phyloP scores from a whole-genome alignment of 352 stramenopile genomes.

The Pythium biforme region DNA sequence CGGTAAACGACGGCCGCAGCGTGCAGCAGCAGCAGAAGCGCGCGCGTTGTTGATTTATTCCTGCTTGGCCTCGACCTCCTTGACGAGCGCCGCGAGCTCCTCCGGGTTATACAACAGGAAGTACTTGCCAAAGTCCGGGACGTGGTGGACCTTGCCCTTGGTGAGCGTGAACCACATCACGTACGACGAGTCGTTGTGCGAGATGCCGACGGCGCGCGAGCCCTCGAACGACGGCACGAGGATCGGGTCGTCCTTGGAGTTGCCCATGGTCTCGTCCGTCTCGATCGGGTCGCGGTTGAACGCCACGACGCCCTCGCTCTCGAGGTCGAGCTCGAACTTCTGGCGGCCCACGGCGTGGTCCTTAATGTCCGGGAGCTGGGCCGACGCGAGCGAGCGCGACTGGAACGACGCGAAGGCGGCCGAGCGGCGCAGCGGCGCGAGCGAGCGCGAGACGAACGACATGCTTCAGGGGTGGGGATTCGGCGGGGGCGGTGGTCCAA shows the following conservation, averaged over 20 bases:
- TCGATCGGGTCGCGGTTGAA: conserved; percentile 88
- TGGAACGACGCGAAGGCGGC: conserved; percentile 33
- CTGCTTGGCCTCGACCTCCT: conserved; percentile 84
- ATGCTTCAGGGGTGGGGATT: conserved; percentile 6
- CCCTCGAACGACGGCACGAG: conserved; percentile 80
- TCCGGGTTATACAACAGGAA: conserved; percentile 90
- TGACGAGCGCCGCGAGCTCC: conserved; percentile 75
- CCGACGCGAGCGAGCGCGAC: conserved; percentile 54
- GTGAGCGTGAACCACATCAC: conserved; percentile 87
- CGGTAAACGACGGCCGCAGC: too few species aligned
- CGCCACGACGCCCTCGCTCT: conserved; percentile 55
- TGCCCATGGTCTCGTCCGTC: conserved; percentile 84
- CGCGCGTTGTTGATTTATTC: conserved; percentile 34
- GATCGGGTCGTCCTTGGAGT: conserved; percentile 89
- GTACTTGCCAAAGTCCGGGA: conserved; percentile 88
- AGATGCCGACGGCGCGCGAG: conserved; percentile 72
- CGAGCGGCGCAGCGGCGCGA: conserved; percentile 60
- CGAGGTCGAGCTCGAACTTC: conserved; percentile 70
- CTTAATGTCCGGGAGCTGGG: conserved; percentile 69
- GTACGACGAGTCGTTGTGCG: conserved; percentile 89
- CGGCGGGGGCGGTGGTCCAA: conserved; percentile 3
- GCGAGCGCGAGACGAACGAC: conserved; percentile 32
- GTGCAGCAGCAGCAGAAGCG: too few species aligned
- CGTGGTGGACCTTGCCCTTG: conserved; percentile 87
- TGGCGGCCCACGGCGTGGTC: conserved; percentile 82